Percentiles rank a stretch among this genome's conserved stretches.
These are phyloP conservation scores for Quillaja saponaria DNA, from an alignment of 306 rosid genomes.

Conservation along the genomic window DNA sequence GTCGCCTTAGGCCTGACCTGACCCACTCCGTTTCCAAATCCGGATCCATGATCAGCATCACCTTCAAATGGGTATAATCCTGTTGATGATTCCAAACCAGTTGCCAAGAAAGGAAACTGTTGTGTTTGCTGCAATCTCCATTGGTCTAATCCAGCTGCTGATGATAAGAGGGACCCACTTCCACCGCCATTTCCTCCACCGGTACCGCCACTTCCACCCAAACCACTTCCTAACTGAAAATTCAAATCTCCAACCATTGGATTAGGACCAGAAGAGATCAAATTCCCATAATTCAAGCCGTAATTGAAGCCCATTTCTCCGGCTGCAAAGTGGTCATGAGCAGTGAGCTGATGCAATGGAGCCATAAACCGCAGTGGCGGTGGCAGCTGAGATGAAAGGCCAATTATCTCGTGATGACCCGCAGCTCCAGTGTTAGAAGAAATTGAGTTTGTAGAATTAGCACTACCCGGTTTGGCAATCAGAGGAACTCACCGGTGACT, in stretches of 20 bases:
- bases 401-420: no score
- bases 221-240: slow-evolving; percentile 55
- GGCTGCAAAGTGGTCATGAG: slow-evolving; percentile 29
- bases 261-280: slow-evolving; percentile 20
- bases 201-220: slow-evolving; percentile 27
- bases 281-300: slow-evolving; percentile 41
- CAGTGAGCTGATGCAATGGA: slow-evolving; percentile 50
- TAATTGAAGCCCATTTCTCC: slow-evolving; percentile 61
- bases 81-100: slow-evolving; percentile 52
- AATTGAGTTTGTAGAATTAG: slow-evolving; percentile 43
- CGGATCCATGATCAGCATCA: no score
- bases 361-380: slow-evolving; percentile 56
- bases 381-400: slow-evolving; percentile 38
- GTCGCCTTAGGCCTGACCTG: slow-evolving; percentile 42
- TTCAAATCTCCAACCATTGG: slow-evolving; percentile 64
- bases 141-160: slow-evolving; percentile 43
- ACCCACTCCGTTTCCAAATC: slow-evolving; percentile 22
- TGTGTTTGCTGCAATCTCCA: slow-evolving; percentile 65
- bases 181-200: neutral
- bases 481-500: slow-evolving; percentile 64
- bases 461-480: slow-evolving; percentile 56
- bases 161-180: slow-evolving; percentile 39
- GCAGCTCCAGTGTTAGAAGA: slow-evolving; percentile 30
- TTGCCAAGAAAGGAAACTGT: slow-evolving; percentile 61
- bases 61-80: slow-evolving; percentile 46